Conservation (phyloP, 2,329 filamentous ascomycete species). For the Pseudogymnoascus sp. region DNA sequence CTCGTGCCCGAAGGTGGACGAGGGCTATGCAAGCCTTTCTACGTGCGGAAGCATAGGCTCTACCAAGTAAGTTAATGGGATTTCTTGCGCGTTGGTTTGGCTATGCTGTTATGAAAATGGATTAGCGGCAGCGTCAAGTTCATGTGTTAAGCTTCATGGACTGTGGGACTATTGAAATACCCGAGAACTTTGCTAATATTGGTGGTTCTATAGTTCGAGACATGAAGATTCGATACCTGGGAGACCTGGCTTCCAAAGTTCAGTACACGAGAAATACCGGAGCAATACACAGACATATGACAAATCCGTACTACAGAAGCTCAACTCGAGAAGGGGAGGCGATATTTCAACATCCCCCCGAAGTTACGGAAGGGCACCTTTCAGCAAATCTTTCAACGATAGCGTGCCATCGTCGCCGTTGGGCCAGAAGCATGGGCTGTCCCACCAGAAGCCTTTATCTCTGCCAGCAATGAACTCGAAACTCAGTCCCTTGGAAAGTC, state of each 20-base stretch:
- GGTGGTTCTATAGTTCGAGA: slow-evolving; percentile 9
- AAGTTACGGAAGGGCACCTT: slow-evolving; percentile 21
- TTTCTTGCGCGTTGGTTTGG: neutral
- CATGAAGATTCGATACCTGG: slow-evolving; percentile 19
- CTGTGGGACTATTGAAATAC: neutral
- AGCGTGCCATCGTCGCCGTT: slow-evolving; percentile 28
- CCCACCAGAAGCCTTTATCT: slow-evolving; percentile 29
- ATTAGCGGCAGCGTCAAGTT: neutral
- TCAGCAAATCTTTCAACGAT: slow-evolving; percentile 28
- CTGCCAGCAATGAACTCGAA: slow-evolving; percentile 27
- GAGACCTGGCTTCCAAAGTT: slow-evolving; percentile 27
- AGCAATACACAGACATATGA: slow-evolving; percentile 32
- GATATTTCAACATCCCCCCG: slow-evolving; percentile 30
- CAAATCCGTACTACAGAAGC: slow-evolving; percentile 31
- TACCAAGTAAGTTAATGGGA: slow-evolving; percentile 24
- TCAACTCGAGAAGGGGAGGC: slow-evolving; percentile 25
- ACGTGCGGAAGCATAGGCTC: slow-evolving; percentile 26
- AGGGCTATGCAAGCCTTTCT: slow-evolving; percentile 32
- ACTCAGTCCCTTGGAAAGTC: slow-evolving; percentile 25
- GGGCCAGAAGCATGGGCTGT: slow-evolving; percentile 24
- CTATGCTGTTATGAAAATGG: neutral
- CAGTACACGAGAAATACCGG: slow-evolving; percentile 29
- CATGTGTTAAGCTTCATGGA: neutral
- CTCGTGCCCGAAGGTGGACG: slow-evolving; percentile 25
- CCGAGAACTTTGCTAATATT: neutral